These are phyloP conservation scores for Pleurotus cornucopiae DNA, from an alignment of 768 basidiomycete genomes.

Conservation along the genomic window DNA sequence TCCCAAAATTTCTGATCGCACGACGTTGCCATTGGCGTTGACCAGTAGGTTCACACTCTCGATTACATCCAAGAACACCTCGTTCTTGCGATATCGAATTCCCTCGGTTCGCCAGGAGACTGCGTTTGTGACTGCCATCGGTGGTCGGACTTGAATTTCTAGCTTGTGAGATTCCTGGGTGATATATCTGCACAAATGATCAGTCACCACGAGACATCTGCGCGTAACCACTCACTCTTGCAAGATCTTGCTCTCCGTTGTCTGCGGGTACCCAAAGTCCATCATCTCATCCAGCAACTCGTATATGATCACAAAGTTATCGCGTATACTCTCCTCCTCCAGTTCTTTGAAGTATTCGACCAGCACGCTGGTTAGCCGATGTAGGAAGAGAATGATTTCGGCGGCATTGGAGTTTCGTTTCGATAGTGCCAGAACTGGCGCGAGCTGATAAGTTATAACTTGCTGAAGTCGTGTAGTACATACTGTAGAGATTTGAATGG, in stretches of 20 bases:
- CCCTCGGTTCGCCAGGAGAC: slow-evolving; percentile 99
- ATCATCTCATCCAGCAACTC: slow-evolving; percentile 99
- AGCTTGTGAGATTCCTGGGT: slow-evolving; percentile 98
- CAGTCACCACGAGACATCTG: background rate
- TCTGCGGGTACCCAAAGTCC: slow-evolving; percentile 99
- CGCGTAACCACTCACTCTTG: slow-evolving; percentile 68
- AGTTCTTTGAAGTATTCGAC: slow-evolving; percentile 99
- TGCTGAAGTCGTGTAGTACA: slow-evolving; percentile 24
- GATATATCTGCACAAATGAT: slow-evolving; percentile 64
- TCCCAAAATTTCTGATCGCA: slow-evolving; percentile 96
- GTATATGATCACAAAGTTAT: slow-evolving; percentile 99
- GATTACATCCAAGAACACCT: slow-evolving; percentile 97
- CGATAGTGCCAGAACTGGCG: slow-evolving; percentile 85
- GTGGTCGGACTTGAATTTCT: slow-evolving; percentile 87
- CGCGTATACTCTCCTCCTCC: slow-evolving; percentile 97
- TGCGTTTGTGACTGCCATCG: slow-evolving; percentile 96
- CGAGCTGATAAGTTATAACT: background rate
- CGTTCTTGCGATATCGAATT: slow-evolving; percentile 96
- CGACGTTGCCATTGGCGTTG: slow-evolving; percentile 94
- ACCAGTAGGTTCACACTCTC: slow-evolving; percentile 97
- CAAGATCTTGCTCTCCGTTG: slow-evolving; percentile 97
- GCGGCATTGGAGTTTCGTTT: slow-evolving; percentile 95
- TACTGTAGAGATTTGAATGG: slow-evolving; percentile 95
- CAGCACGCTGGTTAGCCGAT: slow-evolving; percentile 87
- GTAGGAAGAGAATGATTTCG: slow-evolving; percentile 94